These are phyloP conservation scores for Tylopilus sp. DNA, from an alignment of 768 basidiomycete species.

Conservation along the genomic window DNA sequence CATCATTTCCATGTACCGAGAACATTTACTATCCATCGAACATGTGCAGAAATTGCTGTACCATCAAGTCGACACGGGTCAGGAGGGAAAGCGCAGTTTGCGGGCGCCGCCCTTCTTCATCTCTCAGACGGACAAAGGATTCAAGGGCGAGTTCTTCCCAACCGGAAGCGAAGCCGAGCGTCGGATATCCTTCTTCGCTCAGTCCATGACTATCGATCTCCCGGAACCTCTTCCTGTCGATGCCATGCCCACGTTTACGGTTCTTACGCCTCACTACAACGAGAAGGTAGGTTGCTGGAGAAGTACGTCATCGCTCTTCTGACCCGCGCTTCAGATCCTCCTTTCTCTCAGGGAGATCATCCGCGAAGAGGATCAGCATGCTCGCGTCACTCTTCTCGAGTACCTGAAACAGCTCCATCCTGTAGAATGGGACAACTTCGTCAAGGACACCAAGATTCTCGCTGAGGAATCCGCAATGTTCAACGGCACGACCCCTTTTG, in stretches of 20 bases:
- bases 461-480: conserved; percentile 92
- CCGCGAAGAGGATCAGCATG: conserved; percentile 95
- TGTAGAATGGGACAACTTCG: conserved; percentile 99
- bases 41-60: conserved; percentile 98
- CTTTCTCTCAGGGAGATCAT: conserved; percentile 97
- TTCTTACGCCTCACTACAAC: conserved; percentile 96
- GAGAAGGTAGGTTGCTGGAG: conserved; percentile 67
- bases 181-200: conserved; percentile 98
- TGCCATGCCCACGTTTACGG: conserved; percentile 99
- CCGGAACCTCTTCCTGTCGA: conserved; percentile 94
- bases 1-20: conserved; percentile 99
- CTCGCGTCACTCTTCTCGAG: conserved; percentile 94
- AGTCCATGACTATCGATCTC: conserved; percentile 92
- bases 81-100: conserved; percentile 85
- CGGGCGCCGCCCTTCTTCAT: conserved; percentile 98
- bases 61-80: conserved; percentile 86
- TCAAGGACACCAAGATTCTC: conserved; percentile 98
- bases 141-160: conserved; percentile 91
- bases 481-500: conserved; percentile 72
- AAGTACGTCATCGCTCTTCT: neutral
- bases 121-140: conserved; percentile 84
- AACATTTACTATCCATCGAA: conserved; percentile 97
- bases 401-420: conserved; percentile 98
- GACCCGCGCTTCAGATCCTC: conserved; percentile 59
- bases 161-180: conserved; percentile 93